Evolutionary conservation across 106 monocot genomes (phyloP), one percentile per base, ranked within the genome.

Genomic region (Chionographis japonica): DNA sequence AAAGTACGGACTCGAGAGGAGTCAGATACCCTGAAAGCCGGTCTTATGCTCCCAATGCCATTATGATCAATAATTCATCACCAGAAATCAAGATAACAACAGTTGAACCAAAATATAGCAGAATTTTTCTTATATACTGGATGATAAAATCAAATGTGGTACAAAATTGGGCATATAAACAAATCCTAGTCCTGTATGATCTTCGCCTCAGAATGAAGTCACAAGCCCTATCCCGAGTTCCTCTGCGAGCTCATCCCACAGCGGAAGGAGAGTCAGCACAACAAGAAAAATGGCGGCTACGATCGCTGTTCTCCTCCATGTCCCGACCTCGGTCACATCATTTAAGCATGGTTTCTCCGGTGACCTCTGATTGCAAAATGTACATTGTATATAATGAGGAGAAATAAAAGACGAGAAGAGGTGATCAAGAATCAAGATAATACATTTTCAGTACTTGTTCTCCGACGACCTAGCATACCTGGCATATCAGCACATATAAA

Each of bases 191-290:
- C 12, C 13, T 11, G 4, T 7, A 63, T 19, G 35, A 27, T 27
- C 27, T 38, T 17, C 17, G 37, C 54, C 53, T 95, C 82, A 97
- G 62, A 97, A 89, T 59, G 89, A 61, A 53, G 86, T 72, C 8
- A 81, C 76, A 60, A 97, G 79, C 18, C 92, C 95, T 53, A 97
- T 63, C 7, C 95, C 95, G 15, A 97, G 74, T 63, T 97, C 92
- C 66, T 97, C 95, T 15, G 92, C 95, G 43, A 97, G 92, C 69
- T 89, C 95, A 75, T 97, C 92, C 89, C 95, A 89, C 52, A 97
- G 43, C 10, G 95, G 92, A 80, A 97, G 82, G 36, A 97, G 92
- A 61, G 80, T 92, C 53, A 87, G 61, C 13, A 92, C 71, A 36
- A 89, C 95, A 38, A 92, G 82, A 77, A 87, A 74, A 37, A 86